phyloP scores from a whole-genome alignment of 1,139 yeast genomes.

The Suhomyces bokatorum region DNA sequence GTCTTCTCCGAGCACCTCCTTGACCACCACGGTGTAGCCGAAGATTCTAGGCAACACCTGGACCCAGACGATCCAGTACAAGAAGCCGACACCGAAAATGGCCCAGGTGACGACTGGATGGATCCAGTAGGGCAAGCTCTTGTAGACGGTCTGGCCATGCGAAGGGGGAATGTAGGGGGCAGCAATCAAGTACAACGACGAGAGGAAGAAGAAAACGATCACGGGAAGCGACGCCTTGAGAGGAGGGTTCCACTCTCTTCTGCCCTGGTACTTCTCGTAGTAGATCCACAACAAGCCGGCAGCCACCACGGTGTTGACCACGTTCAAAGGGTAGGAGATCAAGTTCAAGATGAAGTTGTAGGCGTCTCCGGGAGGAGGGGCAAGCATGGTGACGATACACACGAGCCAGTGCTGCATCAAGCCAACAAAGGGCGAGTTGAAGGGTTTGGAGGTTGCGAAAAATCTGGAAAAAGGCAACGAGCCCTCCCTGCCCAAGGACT shows the following conservation, averaged over 20 bases:
- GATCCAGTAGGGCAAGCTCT: slow-evolving; percentile 69
- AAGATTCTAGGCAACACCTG: slow-evolving; percentile 57
- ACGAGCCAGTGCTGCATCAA: slow-evolving; percentile 60
- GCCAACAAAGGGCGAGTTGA: slow-evolving; percentile 52
- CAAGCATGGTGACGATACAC: slow-evolving; percentile 47
- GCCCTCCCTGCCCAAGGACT: slow-evolving; percentile 52
- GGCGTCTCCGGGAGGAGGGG: slow-evolving; percentile 54
- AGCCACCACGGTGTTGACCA: slow-evolving; percentile 49
- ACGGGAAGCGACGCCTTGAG: slow-evolving; percentile 68
- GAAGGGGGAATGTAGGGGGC: slow-evolving; percentile 85
- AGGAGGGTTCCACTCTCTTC: slow-evolving; percentile 70
- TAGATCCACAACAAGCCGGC: slow-evolving; percentile 43
- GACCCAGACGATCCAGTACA: slow-evolving; percentile 73
- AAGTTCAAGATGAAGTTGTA: slow-evolving; percentile 50
- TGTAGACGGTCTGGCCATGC: slow-evolving; percentile 65
- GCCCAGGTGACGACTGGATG: slow-evolving; percentile 87
- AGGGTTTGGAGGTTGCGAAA: slow-evolving; percentile 46
- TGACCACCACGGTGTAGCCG: slow-evolving; percentile 57
- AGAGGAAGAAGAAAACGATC: slow-evolving; percentile 60
- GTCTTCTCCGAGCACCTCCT: slow-evolving; percentile 63
- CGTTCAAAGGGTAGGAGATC: slow-evolving; percentile 52
- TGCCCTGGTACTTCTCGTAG: slow-evolving; percentile 53
- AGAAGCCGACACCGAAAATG: slow-evolving; percentile 66
- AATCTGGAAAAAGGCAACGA: slow-evolving; percentile 47
- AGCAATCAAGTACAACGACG: slow-evolving; percentile 68